Conservation (phyloP, 305 asterid species). For the Fraxinus velutina region DNA sequence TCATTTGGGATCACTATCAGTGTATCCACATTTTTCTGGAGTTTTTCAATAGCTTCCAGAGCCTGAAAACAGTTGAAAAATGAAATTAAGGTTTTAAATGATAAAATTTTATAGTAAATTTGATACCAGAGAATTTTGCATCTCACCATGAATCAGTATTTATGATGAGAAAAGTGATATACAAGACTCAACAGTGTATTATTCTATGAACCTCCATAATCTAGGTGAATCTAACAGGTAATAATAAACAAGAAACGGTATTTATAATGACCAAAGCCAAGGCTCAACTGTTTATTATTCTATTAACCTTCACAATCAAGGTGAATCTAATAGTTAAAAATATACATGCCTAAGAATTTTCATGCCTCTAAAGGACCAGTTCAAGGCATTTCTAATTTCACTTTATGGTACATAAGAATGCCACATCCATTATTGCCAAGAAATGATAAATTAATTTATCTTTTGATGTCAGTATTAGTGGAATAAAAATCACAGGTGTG, state of each 20-base stretch:
- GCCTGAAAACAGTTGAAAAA: conserved; percentile 50
- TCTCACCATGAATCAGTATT: background rate
- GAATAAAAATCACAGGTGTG: background rate
- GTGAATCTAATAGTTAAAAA: background rate
- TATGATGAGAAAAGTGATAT: background rate
- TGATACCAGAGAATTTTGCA: background rate
- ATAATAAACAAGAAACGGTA: background rate
- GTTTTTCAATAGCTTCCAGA: conserved; percentile 88
- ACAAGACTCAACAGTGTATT: background rate
- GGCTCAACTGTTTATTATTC: background rate
- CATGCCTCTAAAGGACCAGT: background rate
- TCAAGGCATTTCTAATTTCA: background rate
- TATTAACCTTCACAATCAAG: background rate
- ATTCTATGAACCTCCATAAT: background rate
- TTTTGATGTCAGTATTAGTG: background rate
- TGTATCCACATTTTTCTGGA: conserved; percentile 90
- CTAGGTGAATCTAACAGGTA: background rate
- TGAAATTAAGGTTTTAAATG: background rate
- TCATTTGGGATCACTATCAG: conserved; percentile 95
- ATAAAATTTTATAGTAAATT: background rate
- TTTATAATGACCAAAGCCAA: background rate
- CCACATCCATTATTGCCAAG: background rate
- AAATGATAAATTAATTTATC: background rate
- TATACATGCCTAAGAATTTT: background rate
- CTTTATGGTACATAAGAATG: background rate